Base-by-base conservation (phyloP, 345 rosid genomes). In the Eucalyptus globulus region DNA sequence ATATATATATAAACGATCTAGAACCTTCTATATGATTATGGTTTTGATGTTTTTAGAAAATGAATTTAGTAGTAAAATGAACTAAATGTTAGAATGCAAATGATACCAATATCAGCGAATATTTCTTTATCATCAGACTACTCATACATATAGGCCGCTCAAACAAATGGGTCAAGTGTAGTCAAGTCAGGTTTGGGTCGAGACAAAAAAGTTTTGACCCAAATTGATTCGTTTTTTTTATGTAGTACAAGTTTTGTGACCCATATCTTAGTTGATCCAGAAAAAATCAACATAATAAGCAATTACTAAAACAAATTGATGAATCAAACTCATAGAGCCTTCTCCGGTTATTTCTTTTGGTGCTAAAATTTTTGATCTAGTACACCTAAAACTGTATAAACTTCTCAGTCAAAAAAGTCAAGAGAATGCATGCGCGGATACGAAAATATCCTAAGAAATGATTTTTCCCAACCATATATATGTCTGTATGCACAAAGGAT, bases 201-300 rank as follows among this genome's bases (percentile, higher is more conserved):
- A 0, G 5, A 14, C 3, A 0, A n/a, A n/a, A 29, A 24, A 56
- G 1, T 1, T 56, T 0, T 5, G 2, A 24, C 62, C 29, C 29
- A 56, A 56, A 56, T 56, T 56, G 29, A 56, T 1, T 0, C 14
- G 0, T 56, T 4, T 56, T 56, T 24, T 54, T 53, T 22, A 56
- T 24, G 1, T 24, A 10, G 62, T 56, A 56, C 29, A 24, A 56
- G 3, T 56, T 56, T 56, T 56, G 29, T 56, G 6, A 56, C 29
- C 13, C 14, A 24, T 56, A 56, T 26, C 62, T 9, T 9, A 56
- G 29, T 56, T 1, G 2, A 19, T 6, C 13, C 2, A 26, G 6
- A 56, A 56, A 56, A 56, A 56, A 56, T 24, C 13, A 4, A 26
- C 62, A 56, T 22, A 56, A 24, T 62, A 62, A 62, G 69, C 34